These are phyloP conservation scores for Hanseniaspora hatyaiensis DNA, from an alignment of 805 yeast genomes.

Conservation along the genomic window DNA sequence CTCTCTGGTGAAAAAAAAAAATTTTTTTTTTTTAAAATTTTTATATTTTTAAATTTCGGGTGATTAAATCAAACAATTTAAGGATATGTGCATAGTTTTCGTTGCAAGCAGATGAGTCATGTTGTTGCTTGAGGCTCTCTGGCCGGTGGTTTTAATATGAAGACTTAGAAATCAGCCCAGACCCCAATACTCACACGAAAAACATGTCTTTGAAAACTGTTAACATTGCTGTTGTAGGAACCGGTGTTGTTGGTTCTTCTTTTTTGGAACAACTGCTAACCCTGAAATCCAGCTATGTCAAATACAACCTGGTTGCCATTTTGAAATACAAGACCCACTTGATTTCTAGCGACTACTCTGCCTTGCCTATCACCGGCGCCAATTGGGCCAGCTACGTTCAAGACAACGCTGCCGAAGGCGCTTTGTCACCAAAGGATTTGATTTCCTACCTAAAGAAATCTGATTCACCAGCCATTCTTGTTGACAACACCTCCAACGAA, in stretches of 20 bases:
- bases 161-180: no score
- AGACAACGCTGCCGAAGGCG: slow-evolving; percentile 34
- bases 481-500: slow-evolving; percentile 89
- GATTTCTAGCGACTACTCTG: slow-evolving; percentile 54
- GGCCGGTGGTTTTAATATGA: no score
- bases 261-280: slow-evolving; percentile 68
- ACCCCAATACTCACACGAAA: background rate
- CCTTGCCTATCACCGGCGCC: slow-evolving; percentile 45
- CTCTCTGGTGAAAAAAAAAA: no score
- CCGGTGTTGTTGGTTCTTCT: slow-evolving; percentile 93
- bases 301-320: slow-evolving; percentile 66
- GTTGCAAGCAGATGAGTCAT: no score
- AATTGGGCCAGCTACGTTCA: slow-evolving; percentile 43
- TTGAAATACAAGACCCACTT: slow-evolving; percentile 66
- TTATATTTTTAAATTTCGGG: no score
- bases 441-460: slow-evolving; percentile 53
- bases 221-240: slow-evolving; percentile 63
- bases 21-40: no score
- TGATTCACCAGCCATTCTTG: slow-evolving; percentile 63
- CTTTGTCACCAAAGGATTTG: slow-evolving; percentile 45
- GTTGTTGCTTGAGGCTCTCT: no score
- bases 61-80: no score
- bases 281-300: slow-evolving; percentile 45
- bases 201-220: slow-evolving; percentile 41
- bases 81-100: no score